These are phyloP conservation scores for Acacia melanoxylon DNA, from an alignment of 306 rosid genomes.

Conservation along the genomic window DNA sequence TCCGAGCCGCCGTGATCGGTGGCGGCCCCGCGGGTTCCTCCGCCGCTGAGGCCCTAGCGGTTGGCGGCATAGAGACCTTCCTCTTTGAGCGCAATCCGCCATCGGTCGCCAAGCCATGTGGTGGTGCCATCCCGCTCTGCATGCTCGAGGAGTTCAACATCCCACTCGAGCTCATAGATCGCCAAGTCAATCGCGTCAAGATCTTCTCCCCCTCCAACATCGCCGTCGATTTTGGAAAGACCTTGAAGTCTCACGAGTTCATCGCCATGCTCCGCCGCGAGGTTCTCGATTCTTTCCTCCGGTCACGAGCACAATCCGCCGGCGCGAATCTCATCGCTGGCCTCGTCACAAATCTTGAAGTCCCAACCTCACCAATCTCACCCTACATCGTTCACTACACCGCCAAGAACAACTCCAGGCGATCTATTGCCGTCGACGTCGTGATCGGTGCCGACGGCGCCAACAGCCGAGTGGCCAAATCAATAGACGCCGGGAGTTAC, in stretches of 20 bases:
- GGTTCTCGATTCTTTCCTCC: slow-evolving; percentile 83
- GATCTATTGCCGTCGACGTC: slow-evolving; percentile 65
- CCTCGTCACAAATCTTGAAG: slow-evolving; percentile 60
- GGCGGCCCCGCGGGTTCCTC: slow-evolving; percentile 96
- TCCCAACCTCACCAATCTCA: slow-evolving; percentile 43
- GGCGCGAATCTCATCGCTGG: slow-evolving; percentile 66
- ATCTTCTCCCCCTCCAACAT: slow-evolving; percentile 90
- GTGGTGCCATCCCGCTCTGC: slow-evolving; percentile 95
- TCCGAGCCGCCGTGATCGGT: slow-evolving; percentile 83
- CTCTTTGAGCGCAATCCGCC: slow-evolving; percentile 77
- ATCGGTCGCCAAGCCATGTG: slow-evolving; percentile 80
- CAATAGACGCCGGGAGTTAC: slow-evolving; percentile 77
- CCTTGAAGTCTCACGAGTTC: slow-evolving; percentile 70
- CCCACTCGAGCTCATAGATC: slow-evolving; percentile 75
- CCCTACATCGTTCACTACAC: slow-evolving; percentile 72
- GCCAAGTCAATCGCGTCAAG: slow-evolving; percentile 70
- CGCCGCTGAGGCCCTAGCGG: slow-evolving; percentile 79
- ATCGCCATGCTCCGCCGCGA: slow-evolving; percentile 95
- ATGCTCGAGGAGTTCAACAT: slow-evolving; percentile 88
- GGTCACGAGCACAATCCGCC: slow-evolving; percentile 65
- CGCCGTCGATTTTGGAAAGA: slow-evolving; percentile 83
- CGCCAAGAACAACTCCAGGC: slow-evolving; percentile 30
- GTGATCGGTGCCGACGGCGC: slow-evolving; percentile 92
- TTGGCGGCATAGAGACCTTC: slow-evolving; percentile 80
- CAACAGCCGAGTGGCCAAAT: slow-evolving; percentile 77